phyloP scores from a whole-genome alignment of 1,284 basidiomycete species.

The Pholiota adiposa region DNA sequence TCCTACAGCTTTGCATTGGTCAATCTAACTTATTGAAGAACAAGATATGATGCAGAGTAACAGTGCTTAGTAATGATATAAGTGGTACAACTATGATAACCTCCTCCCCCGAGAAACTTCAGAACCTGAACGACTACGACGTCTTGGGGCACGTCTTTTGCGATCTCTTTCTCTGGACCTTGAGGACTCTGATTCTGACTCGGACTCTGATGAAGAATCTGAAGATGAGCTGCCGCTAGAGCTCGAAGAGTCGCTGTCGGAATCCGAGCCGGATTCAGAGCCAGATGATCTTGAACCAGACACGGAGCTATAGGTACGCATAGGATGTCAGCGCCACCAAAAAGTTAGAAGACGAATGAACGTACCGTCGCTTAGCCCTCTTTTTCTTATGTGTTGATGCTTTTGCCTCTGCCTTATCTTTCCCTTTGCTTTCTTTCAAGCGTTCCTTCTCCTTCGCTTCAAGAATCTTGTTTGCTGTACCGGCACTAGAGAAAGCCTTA shows the following conservation, averaged over 20 bases:
- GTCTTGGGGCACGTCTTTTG: slow-evolving; percentile 47
- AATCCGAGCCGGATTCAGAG: slow-evolving; percentile 29
- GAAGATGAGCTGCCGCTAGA: slow-evolving; percentile 42
- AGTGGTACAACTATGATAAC: background rate
- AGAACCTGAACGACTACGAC: slow-evolving; percentile 25
- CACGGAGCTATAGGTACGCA: slow-evolving; percentile 19
- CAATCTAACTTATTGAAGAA: background rate
- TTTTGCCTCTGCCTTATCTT: slow-evolving; percentile 32
- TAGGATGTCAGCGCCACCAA: background rate
- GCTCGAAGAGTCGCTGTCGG: slow-evolving; percentile 37
- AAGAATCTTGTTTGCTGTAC: slow-evolving; percentile 74
- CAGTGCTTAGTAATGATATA: background rate
- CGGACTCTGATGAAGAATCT: slow-evolving; percentile 42
- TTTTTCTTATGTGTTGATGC: slow-evolving; percentile 56
- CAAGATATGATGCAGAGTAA: background rate
- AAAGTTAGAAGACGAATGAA: background rate
- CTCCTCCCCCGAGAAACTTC: slow-evolving; percentile 24
- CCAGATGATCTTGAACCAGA: slow-evolving; percentile 26
- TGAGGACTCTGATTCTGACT: slow-evolving; percentile 47
- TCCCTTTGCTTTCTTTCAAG: slow-evolving; percentile 44
- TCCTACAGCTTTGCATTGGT: background rate
- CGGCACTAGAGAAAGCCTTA: slow-evolving; percentile 46
- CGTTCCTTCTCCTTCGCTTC: slow-evolving; percentile 76
- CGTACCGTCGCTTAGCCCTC: slow-evolving; percentile 54
- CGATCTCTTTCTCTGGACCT: slow-evolving; percentile 50